A percentile compares a stretch with the other conserved stretches of the same genome.
These are phyloP conservation scores for Potentilla sterilis DNA, from an alignment of 306 rosid genomes.

Conservation along the genomic window DNA sequence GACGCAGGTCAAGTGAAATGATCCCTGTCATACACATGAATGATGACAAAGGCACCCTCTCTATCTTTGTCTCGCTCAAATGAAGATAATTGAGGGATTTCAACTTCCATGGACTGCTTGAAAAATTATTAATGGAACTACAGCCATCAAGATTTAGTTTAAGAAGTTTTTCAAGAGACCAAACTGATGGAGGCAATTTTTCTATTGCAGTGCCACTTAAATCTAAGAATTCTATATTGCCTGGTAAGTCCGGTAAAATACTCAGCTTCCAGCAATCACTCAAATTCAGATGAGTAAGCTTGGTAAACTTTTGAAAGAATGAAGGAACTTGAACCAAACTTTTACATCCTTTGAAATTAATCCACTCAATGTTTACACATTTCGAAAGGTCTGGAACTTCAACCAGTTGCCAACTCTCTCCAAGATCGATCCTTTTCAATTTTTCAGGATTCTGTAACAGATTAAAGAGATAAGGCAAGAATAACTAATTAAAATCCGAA, in stretches of 20 bases:
- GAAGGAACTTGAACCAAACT: no score
- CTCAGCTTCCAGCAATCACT: background rate
- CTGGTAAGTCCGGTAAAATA: background rate
- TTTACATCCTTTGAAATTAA: no score
- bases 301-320: background rate
- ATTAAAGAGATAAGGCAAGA: background rate
- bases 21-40: background rate
- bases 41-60: background rate
- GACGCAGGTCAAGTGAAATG: background rate
- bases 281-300: background rate
- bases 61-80: background rate
- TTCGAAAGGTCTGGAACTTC: background rate
- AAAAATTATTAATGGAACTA: background rate
- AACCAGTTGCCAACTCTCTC: no score
- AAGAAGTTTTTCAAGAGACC: background rate
- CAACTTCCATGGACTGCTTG: background rate
- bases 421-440: slow-evolving; percentile 8
- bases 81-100: background rate
- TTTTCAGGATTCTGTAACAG: slow-evolving; percentile 5
- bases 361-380: no score
- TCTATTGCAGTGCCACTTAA: background rate
- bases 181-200: slow-evolving; percentile 15
- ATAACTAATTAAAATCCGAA: background rate
- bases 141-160: background rate
- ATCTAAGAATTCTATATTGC: background rate